Conservation (phyloP, 208 protist species). For the Trypanosoma conorhini region DNA sequence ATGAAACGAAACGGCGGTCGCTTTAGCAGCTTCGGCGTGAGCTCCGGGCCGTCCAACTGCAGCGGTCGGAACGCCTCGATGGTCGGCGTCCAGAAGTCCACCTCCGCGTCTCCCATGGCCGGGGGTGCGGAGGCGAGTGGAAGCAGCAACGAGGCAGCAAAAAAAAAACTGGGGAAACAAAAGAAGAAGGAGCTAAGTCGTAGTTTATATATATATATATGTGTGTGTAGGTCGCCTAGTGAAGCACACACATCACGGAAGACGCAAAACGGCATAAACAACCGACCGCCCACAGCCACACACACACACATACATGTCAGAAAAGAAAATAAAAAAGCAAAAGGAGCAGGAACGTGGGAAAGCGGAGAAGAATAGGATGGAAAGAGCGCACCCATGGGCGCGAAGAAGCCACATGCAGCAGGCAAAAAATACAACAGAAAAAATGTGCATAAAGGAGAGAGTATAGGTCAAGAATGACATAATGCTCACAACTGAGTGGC, state of each 20-base stretch:
- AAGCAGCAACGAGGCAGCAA: slow-evolving; percentile 11
- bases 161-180: slow-evolving; percentile 13
- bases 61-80: slow-evolving; percentile 72
- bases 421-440: not conserved
- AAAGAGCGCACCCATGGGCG: not conserved
- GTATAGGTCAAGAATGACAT: not conserved
- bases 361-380: not conserved
- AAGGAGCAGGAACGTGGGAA: too few relatives aligned
- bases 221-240: not conserved
- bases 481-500: not conserved
- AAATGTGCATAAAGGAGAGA: not conserved
- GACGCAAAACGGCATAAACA: too few relatives aligned
- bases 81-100: slow-evolving; percentile 82
- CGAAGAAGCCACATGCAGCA: not conserved
- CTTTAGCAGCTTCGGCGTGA: slow-evolving; percentile 85
- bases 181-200: not conserved
- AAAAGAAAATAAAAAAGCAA: not conserved
- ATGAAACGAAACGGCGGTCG: slow-evolving; percentile 92
- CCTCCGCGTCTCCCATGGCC: slow-evolving; percentile 18
- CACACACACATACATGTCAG: not conserved
- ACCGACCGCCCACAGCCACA: too few relatives aligned
- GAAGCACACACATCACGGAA: too few relatives aligned
- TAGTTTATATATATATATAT: slow-evolving; percentile 9
- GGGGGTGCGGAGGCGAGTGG: not conserved
- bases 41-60: slow-evolving; percentile 64